Percentiles rank a stretch among this genome's conserved stretches.
These are phyloP conservation scores for Brassica balearica DNA, from an alignment of 441 rosid species.

Conservation along the genomic window DNA sequence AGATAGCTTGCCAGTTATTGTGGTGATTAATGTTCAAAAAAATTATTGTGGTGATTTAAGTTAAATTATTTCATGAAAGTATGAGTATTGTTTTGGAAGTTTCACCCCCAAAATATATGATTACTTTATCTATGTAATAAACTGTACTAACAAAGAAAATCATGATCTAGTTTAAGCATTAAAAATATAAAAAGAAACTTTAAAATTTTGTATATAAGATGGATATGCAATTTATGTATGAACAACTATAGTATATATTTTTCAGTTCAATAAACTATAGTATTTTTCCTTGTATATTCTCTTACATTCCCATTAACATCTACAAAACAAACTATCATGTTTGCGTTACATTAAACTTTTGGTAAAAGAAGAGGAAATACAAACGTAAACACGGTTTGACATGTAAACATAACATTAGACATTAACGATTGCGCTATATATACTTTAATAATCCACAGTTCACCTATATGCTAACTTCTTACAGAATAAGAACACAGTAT, in stretches of 20 bases:
- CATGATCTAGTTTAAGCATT: background rate
- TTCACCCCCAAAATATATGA: background rate
- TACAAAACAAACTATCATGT: background rate
- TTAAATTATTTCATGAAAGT: conserved; percentile 7
- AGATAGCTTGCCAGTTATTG: background rate
- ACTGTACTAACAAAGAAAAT: background rate
- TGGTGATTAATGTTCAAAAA: background rate
- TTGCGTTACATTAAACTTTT: background rate
- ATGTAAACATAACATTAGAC: background rate
- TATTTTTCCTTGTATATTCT: background rate
- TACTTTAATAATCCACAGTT: background rate
- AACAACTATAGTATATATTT: background rate
- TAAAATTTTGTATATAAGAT: background rate
- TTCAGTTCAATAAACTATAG: background rate
- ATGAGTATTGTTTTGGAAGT: background rate
- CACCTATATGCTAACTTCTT: background rate
- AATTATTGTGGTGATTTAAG: background rate
- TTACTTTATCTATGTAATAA: background rate
- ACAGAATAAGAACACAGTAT: background rate
- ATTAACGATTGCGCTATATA: background rate
- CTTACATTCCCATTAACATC: background rate
- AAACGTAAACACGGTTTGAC: background rate
- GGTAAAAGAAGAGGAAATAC: background rate
- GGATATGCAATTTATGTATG: background rate
- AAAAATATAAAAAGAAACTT: background rate